phyloP scores from a whole-genome alignment of 208 protist genomes.

The Leptomonas pyrrhocoris region DNA sequence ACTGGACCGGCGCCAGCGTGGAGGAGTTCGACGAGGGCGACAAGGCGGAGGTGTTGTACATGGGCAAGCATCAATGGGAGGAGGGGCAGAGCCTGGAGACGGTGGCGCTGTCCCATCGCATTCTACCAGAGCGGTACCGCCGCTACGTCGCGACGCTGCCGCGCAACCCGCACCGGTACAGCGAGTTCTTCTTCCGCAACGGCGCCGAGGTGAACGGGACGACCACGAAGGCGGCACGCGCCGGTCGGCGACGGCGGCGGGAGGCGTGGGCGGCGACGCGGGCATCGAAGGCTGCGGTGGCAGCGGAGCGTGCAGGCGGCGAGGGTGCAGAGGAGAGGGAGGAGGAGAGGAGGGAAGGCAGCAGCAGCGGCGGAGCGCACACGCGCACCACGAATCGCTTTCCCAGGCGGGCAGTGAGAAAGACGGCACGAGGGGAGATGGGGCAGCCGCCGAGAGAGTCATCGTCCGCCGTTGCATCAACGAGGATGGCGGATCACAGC shows the following conservation, averaged over 20 bases:
- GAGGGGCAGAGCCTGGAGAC: conserved; percentile 75
- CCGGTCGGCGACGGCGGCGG: conserved; percentile 17
- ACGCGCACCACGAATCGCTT: not conserved
- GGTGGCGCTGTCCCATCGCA: conserved; percentile 75
- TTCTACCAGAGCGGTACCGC: conserved; percentile 80
- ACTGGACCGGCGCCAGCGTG: conserved; percentile 75
- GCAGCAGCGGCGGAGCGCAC: not conserved
- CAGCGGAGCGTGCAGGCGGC: not conserved
- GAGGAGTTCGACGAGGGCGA: conserved; percentile 68
- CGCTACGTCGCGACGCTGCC: conserved; percentile 47
- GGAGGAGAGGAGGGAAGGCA: not conserved
- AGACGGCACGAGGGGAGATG: not conserved
- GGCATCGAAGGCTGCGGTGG: not conserved
- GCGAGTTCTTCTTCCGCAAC: conserved; percentile 86
- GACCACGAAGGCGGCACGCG: conserved; percentile 21
- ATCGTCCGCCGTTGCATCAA: not conserved
- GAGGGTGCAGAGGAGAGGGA: not conserved
- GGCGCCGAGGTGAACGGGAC: conserved; percentile 59
- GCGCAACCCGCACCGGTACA: conserved; percentile 36
- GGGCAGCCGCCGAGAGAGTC: not conserved
- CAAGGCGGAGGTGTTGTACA: conserved; percentile 72
- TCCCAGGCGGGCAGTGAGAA: not conserved
- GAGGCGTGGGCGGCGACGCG: conserved; percentile 16
- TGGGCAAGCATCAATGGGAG: conserved; percentile 84
- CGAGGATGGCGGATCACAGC: not conserved